Evolutionary conservation across 2,329 filamentous ascomycete species (phyloP).

Genomic region (Penicillium decumbens): DNA sequence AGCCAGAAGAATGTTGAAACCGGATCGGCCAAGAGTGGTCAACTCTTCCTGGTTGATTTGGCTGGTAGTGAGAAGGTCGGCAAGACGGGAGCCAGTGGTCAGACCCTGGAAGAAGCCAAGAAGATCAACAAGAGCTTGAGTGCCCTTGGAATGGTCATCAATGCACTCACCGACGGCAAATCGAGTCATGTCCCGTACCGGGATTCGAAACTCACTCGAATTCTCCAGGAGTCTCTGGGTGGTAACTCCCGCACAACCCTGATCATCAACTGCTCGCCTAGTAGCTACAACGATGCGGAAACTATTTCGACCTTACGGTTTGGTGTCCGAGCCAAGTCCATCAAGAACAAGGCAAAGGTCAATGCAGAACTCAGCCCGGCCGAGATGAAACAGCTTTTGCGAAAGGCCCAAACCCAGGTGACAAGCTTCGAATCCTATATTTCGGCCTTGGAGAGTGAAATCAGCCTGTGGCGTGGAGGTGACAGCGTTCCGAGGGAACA

Average conservation of each 20-base stretch:
- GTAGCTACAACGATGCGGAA: conserved; percentile 95
- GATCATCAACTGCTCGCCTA: conserved; percentile 98
- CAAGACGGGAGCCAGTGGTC: conserved; percentile 95
- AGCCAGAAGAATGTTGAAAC: conserved; percentile 98
- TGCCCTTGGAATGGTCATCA: conserved; percentile 98
- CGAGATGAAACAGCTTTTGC: conserved; percentile 87
- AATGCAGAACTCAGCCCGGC: conserved; percentile 95
- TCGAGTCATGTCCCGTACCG: conserved; percentile 93
- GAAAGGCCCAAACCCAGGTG: conserved; percentile 85
- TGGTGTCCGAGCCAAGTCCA: conserved; percentile 92
- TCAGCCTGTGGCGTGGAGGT: conserved; percentile 80
- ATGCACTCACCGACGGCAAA: conserved; percentile 93
- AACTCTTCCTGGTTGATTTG: conserved; percentile 95
- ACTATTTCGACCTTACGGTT: conserved; percentile 89
- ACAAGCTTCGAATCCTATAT: conserved; percentile 87
- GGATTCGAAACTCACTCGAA: conserved; percentile 96
- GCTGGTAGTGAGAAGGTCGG: conserved; percentile 98
- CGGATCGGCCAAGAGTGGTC: conserved; percentile 90
- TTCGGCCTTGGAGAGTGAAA: conserved; percentile 73
- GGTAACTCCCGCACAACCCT: conserved; percentile 98
- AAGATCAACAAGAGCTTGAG: conserved; percentile 99
- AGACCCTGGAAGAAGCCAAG: conserved; percentile 96
- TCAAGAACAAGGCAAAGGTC: conserved; percentile 99
- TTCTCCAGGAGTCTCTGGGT: conserved; percentile 92
- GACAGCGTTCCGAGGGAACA: conserved; percentile 82